Base-by-base conservation (phyloP, 345 rosid genomes). In the Dovyalis caffra region DNA sequence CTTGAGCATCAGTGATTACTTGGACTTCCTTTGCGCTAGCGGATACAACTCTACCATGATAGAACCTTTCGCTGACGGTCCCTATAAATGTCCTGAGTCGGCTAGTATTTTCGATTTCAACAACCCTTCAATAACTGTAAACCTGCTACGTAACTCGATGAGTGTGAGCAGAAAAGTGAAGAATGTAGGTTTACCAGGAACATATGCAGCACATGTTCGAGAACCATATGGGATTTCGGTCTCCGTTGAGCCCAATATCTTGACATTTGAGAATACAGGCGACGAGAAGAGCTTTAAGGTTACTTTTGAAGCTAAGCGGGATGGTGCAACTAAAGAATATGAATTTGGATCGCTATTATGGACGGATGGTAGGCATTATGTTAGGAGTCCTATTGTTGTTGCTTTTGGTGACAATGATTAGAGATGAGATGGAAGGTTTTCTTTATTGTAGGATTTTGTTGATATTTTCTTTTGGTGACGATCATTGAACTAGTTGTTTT, bases 351-450 rank as follows among this genome's bases (percentile, higher is more conserved):
- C 84, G 11, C 76, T 92, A 35, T 87, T 83, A 76, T 95, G 99
- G 99, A 79, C 92, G 7, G 97, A 92, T 78, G 98, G 92, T 72
- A 86, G 81, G 69, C 87, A 84, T 79, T 80, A 75, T 60, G 99
- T 92, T 21, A 87, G 84, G 6, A 95, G 98, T 75, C 95, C 99
- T n/a, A 84, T 95, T 65, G 97, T 90, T 10, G 64, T 79, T 57
- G 31, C 58, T 69, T 8, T 68, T 35, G 72, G 6, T 8, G 63
- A 8, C 18, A n/a, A 56, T 56, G 0, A 21, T 23, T 7, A 43
- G 57, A 35, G 4, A 26, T 60, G 28, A 57, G 12, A 23, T 4
- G 63, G 25, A 57, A 57, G 28, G 26, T 12, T 40, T 15, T 40
- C 47, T 40, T n/a, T 40, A 3, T 40, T 40, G 47, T 40, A 40